A percentile compares a stretch with the other conserved stretches of the same genome.
These are phyloP conservation scores for Helicostylum pulchrum DNA, from an alignment of 192 early-diverging fungal species.

Conservation along the genomic window DNA sequence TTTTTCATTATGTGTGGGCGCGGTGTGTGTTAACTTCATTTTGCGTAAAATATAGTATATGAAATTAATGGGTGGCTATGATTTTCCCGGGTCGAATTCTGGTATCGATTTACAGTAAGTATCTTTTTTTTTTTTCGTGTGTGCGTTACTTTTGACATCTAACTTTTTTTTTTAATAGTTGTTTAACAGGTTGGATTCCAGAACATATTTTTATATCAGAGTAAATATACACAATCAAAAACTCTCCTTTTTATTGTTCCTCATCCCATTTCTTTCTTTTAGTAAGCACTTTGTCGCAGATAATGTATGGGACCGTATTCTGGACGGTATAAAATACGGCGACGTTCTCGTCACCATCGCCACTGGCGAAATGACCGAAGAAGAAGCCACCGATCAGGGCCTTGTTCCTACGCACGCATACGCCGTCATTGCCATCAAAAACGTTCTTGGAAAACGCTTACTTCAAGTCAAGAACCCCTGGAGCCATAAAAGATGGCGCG, in stretches of 20 bases:
- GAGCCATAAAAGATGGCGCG: slow-evolving; percentile 87
- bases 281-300: slow-evolving; percentile 55
- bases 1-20: not conserved
- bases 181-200: slow-evolving; percentile 92
- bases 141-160: not conserved
- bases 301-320: slow-evolving; percentile 72
- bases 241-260: not conserved
- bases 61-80: slow-evolving; percentile 94
- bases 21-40: not conserved
- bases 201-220: slow-evolving; percentile 87
- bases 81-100: slow-evolving; percentile 93
- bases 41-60: slow-evolving; percentile 55
- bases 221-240: slow-evolving; percentile 19
- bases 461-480: slow-evolving; percentile 92
- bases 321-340: slow-evolving; percentile 63
- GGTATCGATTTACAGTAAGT: slow-evolving; percentile 83
- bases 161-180: slow-evolving; percentile 36
- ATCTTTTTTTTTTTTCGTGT: not conserved
- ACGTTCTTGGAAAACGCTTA: slow-evolving; percentile 60
- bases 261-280: not conserved
- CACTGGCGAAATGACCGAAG: slow-evolving; percentile 73
- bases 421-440: slow-evolving; percentile 69
- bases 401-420: slow-evolving; percentile 90
- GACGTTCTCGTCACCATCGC: slow-evolving; percentile 79
- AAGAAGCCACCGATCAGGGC: slow-evolving; percentile 62